Conservation (phyloP, 2,329 filamentous ascomycete species). For the Microascus cirrosus region DNA sequence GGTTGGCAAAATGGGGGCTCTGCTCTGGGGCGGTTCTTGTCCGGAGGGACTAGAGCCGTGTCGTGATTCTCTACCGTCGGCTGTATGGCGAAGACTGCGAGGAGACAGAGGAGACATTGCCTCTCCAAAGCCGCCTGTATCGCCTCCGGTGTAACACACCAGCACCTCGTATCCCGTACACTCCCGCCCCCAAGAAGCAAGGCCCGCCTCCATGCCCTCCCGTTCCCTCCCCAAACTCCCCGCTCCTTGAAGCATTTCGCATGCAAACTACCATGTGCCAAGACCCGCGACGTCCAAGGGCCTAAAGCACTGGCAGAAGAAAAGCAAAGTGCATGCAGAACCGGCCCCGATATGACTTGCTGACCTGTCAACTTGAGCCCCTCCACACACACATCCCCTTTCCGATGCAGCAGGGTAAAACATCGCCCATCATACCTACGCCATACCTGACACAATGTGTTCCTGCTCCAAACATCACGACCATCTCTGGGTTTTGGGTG, state of each 20-base stretch:
- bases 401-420: neutral
- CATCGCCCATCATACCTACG: neutral
- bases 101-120: no score
- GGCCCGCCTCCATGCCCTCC: neutral
- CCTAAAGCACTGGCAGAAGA: no score
- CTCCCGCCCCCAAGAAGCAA: neutral
- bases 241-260: no score
- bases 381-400: neutral
- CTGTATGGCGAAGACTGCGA: no score
- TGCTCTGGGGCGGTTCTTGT: no score
- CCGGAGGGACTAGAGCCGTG: no score
- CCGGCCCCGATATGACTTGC: neutral
- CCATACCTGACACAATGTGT: neutral
- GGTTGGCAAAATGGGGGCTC: no score
- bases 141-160: neutral
- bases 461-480: neutral
- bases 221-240: neutral
- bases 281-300: neutral
- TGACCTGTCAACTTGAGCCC: neutral
- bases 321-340: neutral
- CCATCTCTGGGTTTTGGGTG: no score
- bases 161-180: neutral
- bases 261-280: neutral
- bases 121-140: neutral
- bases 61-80: no score